Base-by-base conservation (phyloP, 23 red algal species). In the Cyanidiococcus yangmingshanensis region DNA sequence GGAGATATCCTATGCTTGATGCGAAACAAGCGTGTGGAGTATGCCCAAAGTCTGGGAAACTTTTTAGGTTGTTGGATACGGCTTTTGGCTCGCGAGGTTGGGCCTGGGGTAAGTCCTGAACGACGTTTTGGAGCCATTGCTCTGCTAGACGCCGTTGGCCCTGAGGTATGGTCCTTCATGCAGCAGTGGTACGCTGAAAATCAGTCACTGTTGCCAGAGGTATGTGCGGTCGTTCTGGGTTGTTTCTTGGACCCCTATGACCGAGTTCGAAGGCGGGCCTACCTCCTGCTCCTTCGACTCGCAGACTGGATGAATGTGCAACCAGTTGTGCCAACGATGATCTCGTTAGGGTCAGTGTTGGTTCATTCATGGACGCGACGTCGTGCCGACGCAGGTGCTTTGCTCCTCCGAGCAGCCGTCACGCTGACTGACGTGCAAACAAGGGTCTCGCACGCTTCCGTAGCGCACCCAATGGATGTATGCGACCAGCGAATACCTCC, bases 201-300 rank as follows among this genome's bases (percentile, higher is more conserved):
- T 25, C 7, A 17, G 12, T 29, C 3, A 7, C 7, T 71, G 12
- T 3, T 25, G 32, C 16, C 15, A 29, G 63, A 25, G 12, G 15
- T 12, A 12, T 7, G 7, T 29, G 21, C n/a, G 7, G 63, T 35
- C n/a, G 63, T 29, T 7, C 32, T 71, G 63, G 63, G 63, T 2
- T 25, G n/a, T 71, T 29, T 71, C 7, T 12, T 71, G 63, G 63
- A 71, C 27, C 63, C 63, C n/a, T 71, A 32, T 35, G 63, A 71
- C 32, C 7, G 45, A 7, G 21, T 54, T 21, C 63, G 63, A 29
- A 29, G 15, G 63, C 63, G 63, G 63, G 63, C 63, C 3, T 25
- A 7, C 3, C 16, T 29, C 16, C 7, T 71, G 63, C n/a, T 35
- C 27, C 63, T 12, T 71, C 3, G 7, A 2, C 63, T 32, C 27